Conservation (phyloP, 768 basidiomycete genomes). For the Albatrellus ellisii region DNA sequence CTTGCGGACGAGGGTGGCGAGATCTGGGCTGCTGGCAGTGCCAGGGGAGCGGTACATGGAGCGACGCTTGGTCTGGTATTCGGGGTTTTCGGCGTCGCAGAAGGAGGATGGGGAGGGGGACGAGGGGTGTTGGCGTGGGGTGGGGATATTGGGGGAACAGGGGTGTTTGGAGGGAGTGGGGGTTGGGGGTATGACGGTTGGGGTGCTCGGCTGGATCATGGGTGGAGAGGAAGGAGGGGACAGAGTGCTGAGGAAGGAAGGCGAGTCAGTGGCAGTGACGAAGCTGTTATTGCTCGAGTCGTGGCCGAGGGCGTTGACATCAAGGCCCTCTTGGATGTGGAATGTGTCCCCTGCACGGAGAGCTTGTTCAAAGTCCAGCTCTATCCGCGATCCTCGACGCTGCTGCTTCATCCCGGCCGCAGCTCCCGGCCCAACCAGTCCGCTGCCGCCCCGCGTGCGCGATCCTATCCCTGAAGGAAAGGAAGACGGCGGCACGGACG, state of each 20-base stretch:
- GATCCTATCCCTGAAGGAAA: conserved; percentile 35
- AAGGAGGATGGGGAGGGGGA: conserved; percentile 37
- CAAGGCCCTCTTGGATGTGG: conserved; percentile 53
- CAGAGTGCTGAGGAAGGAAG: conserved; percentile 18
- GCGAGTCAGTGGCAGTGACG: conserved; percentile 23
- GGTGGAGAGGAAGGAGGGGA: conserved; percentile 17
- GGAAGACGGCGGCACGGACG: conserved; percentile 29
- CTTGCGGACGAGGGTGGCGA: conserved; percentile 77
- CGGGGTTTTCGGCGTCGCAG: conserved; percentile 52
- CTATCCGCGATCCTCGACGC: conserved; percentile 58
- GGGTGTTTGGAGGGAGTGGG: conserved; percentile 31
- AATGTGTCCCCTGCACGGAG: conserved; percentile 56
- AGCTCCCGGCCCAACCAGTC: conserved; percentile 20
- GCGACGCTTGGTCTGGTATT: conserved; percentile 62
- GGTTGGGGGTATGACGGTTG: conserved; percentile 53
- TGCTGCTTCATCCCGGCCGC: too few species aligned
- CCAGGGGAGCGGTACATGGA: conserved; percentile 83
- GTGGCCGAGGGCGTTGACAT: conserved; percentile 55
- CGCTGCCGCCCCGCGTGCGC: conserved; percentile 28
- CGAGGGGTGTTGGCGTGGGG: conserved; percentile 18
- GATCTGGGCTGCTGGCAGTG: conserved; percentile 84
- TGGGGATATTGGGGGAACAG: conserved; percentile 16
- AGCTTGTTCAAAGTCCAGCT: conserved; percentile 75
- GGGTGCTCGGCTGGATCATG: conserved; percentile 38
- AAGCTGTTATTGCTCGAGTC: conserved; percentile 18